Conservation (phyloP, 768 basidiomycete genomes). For the Tubosaeta sp. region DNA sequence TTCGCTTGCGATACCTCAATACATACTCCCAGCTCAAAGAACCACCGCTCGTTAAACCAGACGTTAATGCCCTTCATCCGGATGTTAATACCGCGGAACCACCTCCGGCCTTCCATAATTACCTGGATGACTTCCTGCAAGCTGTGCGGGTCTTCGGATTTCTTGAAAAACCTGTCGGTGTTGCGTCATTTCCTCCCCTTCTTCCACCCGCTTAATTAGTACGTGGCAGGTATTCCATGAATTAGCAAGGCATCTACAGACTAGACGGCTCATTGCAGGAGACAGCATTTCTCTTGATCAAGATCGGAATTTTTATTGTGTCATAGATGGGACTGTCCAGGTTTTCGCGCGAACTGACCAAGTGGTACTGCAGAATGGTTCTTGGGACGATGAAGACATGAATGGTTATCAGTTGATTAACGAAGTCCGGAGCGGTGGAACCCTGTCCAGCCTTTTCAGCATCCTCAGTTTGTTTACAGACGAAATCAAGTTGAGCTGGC, state of each 20-base stretch:
- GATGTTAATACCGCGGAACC: conserved; percentile 79
- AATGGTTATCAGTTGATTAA: conserved; percentile 96
- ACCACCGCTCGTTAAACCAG: conserved; percentile 75
- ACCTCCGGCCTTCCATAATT: conserved; percentile 85
- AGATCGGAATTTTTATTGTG: conserved; percentile 96
- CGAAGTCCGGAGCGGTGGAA: conserved; percentile 94
- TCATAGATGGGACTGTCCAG: conserved; percentile 96
- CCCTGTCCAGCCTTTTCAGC: conserved; percentile 92
- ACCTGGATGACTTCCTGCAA: conserved; percentile 94
- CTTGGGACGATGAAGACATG: conserved; percentile 83
- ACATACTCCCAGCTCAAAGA: conserved; percentile 75
- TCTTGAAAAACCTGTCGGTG: conserved; percentile 85
- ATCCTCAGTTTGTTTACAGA: conserved; percentile 97
- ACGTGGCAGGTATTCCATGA: conserved; percentile 84
- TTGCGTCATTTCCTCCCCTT: neutral
- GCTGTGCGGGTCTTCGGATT: conserved; percentile 98
- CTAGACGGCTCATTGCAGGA: conserved; percentile 90
- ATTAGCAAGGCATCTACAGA: conserved; percentile 92
- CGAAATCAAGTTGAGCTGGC: conserved; percentile 89
- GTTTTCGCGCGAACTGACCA: conserved; percentile 77
- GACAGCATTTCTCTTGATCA: conserved; percentile 89
- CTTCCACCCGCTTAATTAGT: neutral
- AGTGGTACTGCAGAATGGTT: conserved; percentile 44
- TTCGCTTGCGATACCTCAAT: conserved; percentile 77
- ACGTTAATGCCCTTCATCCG: conserved; percentile 85